Evolutionary conservation across 2,329 filamentous ascomycete genomes (phyloP).

Genomic region (Fusarium haematococcum): DNA sequence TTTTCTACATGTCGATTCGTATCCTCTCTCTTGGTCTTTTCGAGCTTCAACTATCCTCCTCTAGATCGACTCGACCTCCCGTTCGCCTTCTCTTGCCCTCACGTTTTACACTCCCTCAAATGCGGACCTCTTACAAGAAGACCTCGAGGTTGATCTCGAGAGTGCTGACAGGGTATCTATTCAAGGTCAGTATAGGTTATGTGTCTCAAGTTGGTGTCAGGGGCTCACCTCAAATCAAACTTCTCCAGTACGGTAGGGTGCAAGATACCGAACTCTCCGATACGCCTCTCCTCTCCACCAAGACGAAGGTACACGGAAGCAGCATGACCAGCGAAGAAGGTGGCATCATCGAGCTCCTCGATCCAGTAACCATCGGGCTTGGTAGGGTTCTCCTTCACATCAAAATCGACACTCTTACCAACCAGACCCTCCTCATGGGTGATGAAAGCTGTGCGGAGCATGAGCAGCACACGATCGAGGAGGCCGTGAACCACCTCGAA

Average conservation of each 20-base stretch:
- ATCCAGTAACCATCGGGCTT: slow-evolving; percentile 89
- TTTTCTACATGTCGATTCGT: slow-evolving; percentile 32
- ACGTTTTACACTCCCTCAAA: slow-evolving; percentile 21
- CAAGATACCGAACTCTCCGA: slow-evolving; percentile 93
- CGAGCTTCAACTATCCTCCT: neutral
- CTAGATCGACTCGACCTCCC: slow-evolving; percentile 2
- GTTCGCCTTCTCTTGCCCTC: slow-evolving; percentile 13
- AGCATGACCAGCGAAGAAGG: slow-evolving; percentile 91
- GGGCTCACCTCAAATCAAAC: slow-evolving; percentile 82
- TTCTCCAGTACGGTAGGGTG: slow-evolving; percentile 94
- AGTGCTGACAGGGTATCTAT: slow-evolving; percentile 88
- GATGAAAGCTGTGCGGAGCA: slow-evolving; percentile 87
- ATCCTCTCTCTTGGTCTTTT: slow-evolving; percentile 31
- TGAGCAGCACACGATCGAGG: slow-evolving; percentile 89
- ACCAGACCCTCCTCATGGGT: slow-evolving; percentile 77
- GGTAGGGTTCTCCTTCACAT: slow-evolving; percentile 64
- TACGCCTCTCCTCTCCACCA: slow-evolving; percentile 77
- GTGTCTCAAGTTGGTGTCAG: neutral
- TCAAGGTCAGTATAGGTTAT: slow-evolving; percentile 33
- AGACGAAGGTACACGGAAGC: slow-evolving; percentile 85
- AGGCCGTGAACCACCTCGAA: slow-evolving; percentile 97
- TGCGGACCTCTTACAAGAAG: slow-evolving; percentile 73
- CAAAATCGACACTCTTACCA: slow-evolving; percentile 63
- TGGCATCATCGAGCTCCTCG: slow-evolving; percentile 88
- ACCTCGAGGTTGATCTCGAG: slow-evolving; percentile 95